Base-by-base conservation (phyloP, 1,284 basidiomycete genomes). In the Fomitopsis schrenkii region DNA sequence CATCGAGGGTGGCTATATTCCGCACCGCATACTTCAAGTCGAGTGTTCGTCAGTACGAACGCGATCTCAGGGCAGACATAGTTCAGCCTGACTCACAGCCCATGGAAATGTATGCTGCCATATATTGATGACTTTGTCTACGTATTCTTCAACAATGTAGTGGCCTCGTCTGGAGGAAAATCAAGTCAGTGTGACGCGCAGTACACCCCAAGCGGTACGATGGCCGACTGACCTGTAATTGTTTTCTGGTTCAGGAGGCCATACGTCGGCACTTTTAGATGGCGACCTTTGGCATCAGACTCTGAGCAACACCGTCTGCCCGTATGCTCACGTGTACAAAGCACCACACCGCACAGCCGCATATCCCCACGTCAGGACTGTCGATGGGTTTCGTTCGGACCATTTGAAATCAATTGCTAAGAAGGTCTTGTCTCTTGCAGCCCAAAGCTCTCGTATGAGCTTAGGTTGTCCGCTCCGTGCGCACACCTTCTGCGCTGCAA, bases 211-310 rank as follows among this genome's bases (percentile, higher is more conserved):
- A 33, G 30, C 8, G 30, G 45, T 22, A n/a, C 19, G 50, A 15
- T 28, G 19, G 7, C n/a, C 33, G 22, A 63, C 77, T 61, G 59
- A 88, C 88, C 92, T 83, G 72, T 94, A 95, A 70, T 95, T 94
- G 41, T 81, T 80, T 62, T 88, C 86, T 0, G 92, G 91, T 19
- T 83, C 76, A 22, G 93, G 93, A 3, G 93, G 93, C 93, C 93
- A 95, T 56, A 86, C 83, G 4, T 83, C 83, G 6, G 78, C 79
- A 48, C 92, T 94, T 68, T 30, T 41, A 58, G 33, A 48, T 26
- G 57, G 35, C 33, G 45, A 22, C 40, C n/a, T 30, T 62, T 26
- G 36, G 40, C 17, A 33, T 33, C 30, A 8, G 5, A 8, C 30
- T 33, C 30, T 33, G 30, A 33, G 30, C 30, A 33, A 33, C 30